phyloP scores from a whole-genome alignment of 345 rosid species.

The Eutrema yunnanense region DNA sequence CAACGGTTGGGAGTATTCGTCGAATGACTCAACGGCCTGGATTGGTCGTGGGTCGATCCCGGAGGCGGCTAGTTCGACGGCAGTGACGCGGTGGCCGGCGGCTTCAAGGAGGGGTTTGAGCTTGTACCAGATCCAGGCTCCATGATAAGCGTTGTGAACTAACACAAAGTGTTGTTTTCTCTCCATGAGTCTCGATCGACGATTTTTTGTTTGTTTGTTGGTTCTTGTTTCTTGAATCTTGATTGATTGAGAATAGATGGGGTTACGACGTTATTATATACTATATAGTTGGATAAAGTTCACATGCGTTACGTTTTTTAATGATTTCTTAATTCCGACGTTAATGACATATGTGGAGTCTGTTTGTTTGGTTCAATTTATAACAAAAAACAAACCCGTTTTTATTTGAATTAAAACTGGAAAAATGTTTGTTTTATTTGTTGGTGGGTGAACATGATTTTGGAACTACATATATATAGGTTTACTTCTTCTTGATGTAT shows the following conservation, averaged over 20 bases:
- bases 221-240: neutral
- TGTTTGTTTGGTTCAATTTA: neutral
- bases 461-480: no score
- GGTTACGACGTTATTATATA: neutral
- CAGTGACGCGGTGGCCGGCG: conserved; percentile 31
- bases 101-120: conserved; percentile 32
- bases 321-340: neutral
- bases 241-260: neutral
- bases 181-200: conserved; percentile 7
- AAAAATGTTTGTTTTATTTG: neutral
- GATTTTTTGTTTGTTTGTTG: neutral
- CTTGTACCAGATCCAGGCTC: conserved; percentile 36
- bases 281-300: neutral
- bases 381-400: neutral
- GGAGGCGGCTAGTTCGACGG: conserved; percentile 32
- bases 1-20: conserved; percentile 28
- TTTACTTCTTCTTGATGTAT: no score
- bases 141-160: conserved; percentile 36
- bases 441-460: neutral
- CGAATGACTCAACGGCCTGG: conserved; percentile 23
- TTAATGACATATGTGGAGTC: no score
- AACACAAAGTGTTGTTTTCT: conserved; percentile 25
- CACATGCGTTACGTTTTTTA: neutral
- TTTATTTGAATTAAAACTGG: neutral
- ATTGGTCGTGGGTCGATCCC: conserved; percentile 28